Percentiles rank a stretch among this genome's conserved stretches.
These are phyloP conservation scores for Cyclocybe cylindracea DNA, from an alignment of 768 basidiomycete genomes.

Conservation along the genomic window DNA sequence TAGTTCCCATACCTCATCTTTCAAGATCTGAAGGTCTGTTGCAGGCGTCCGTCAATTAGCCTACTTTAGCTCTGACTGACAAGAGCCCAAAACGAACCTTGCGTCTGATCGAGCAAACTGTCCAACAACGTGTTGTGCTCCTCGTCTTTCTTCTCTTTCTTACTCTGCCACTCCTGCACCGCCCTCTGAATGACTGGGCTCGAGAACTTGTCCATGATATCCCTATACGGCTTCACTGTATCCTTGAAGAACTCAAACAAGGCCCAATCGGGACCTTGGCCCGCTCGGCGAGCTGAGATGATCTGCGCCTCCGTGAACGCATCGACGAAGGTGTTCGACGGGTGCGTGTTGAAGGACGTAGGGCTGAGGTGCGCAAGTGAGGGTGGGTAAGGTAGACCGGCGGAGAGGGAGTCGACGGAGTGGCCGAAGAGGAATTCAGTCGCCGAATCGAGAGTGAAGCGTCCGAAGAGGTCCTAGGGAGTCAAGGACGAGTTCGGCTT, in stretches of 20 bases:
- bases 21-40: conserved; percentile 31
- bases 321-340: conserved; percentile 39
- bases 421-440: conserved; percentile 59
- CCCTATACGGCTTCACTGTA: conserved; percentile 39
- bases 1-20: conserved; percentile 30
- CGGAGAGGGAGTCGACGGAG: conserved; percentile 47
- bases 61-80: too few relatives aligned
- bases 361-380: conserved; percentile 22
- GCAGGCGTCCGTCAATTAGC: too few relatives aligned
- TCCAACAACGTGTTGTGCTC: too few relatives aligned
- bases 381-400: conserved; percentile 50
- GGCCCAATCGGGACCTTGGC: conserved; percentile 33
- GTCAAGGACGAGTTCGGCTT: conserved; percentile 12
- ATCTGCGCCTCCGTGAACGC: conserved; percentile 50
- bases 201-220: conserved; percentile 45
- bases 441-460: conserved; percentile 65
- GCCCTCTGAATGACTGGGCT: conserved; percentile 49
- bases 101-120: too few relatives aligned
- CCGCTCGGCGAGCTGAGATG: conserved; percentile 31
- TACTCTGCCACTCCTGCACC: conserved; percentile 32
- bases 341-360: conserved; percentile 25
- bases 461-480: conserved; percentile 38
- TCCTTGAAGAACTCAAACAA: conserved; percentile 52
- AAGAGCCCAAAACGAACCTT: too few relatives aligned
- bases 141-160: conserved; percentile 1